Evolutionary conservation across 345 rosid genomes (phyloP), one percentile per base, ranked within the genome.

Genomic region (Balakata baccata): DNA sequence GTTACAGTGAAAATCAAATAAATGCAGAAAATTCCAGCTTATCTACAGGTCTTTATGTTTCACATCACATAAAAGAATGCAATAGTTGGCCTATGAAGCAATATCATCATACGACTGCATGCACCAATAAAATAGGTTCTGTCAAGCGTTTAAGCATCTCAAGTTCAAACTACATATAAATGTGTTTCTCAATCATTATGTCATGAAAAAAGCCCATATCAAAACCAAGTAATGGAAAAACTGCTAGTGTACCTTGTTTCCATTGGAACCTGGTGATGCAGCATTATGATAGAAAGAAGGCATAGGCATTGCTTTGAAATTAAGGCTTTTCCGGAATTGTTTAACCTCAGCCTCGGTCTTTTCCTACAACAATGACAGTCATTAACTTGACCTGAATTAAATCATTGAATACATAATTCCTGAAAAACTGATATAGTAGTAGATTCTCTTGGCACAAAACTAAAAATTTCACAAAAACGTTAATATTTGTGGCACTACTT

Each of bases 301-400:
- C 96, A 91, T 89, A 20, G 97, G 97, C 23, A 80, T 86, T 66
- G 98, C 96, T 79, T 89, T 91, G 71, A 94, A 93, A 73, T 94
- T 90, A 43, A 94, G 93, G 82, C 90, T 87, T 77, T 85, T 88
- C 60, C 97, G 82, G 59, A 87, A 68, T 56, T 84, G 86, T 71
- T 89, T 87, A 29, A 91, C 85, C 75, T 90, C 94, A 62, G 88
- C 90, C 69, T 90, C 83, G 6, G 78, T 83, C 76, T 84, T 84
- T 81, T 89, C 86, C 97, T 94, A 80, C 74, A 84, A 75, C 62
- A 59, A 64, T 46, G 78, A 61, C 53, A 64, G 60, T 5, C 62
- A 62, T 68, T 22, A 45, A 50, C 20, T 22, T 37, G 50, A 38
- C 5, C 17, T 10, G 4, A 6, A 61, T 23, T 10, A 45, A 57